Conservation (phyloP, 1,284 basidiomycete genomes). For the Boletus austroedulis region DNA sequence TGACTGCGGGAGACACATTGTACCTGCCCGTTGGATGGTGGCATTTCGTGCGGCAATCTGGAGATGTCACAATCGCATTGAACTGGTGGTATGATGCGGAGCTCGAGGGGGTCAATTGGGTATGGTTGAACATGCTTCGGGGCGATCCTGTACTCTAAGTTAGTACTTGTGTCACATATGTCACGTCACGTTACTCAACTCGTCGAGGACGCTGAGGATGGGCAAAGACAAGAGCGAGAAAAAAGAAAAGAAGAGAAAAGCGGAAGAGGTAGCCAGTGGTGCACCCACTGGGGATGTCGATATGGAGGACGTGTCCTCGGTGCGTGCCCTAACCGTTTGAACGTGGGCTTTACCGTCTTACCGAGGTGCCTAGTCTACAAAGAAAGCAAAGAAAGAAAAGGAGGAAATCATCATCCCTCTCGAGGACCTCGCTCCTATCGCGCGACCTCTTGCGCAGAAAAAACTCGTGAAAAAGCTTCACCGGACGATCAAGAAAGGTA, state of each 20-base stretch:
- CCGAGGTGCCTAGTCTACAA: slow-evolving; percentile 43
- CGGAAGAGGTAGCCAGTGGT: slow-evolving; percentile 34
- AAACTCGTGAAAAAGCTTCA: slow-evolving; percentile 91
- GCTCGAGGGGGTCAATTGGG: slow-evolving; percentile 65
- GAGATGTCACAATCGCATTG: slow-evolving; percentile 65
- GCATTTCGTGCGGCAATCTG: slow-evolving; percentile 77
- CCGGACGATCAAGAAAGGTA: slow-evolving; percentile 90
- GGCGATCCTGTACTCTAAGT: slow-evolving; percentile 29
- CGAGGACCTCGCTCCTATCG: slow-evolving; percentile 87
- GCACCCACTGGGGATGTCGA: slow-evolving; percentile 46
- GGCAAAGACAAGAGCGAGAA: slow-evolving; percentile 68
- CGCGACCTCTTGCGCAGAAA: slow-evolving; percentile 85
- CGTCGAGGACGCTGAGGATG: slow-evolving; percentile 42
- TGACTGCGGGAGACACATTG: slow-evolving; percentile 75
- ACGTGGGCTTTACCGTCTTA: slow-evolving; percentile 9
- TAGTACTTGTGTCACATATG: slow-evolving; percentile 32
- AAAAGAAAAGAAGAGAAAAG: slow-evolving; percentile 47
- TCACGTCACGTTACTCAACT: slow-evolving; percentile 24
- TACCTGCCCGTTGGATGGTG: slow-evolving; percentile 91
- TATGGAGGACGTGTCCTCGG: slow-evolving; percentile 50
- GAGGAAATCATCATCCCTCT: slow-evolving; percentile 68
- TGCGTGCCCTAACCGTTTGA: slow-evolving; percentile 22
- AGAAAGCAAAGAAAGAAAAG: slow-evolving; percentile 59
- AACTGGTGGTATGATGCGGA: slow-evolving; percentile 91
- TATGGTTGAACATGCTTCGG: slow-evolving; percentile 57